phyloP scores from a whole-genome alignment of 179 eudicot genomes.

The Beta lomatogona region DNA sequence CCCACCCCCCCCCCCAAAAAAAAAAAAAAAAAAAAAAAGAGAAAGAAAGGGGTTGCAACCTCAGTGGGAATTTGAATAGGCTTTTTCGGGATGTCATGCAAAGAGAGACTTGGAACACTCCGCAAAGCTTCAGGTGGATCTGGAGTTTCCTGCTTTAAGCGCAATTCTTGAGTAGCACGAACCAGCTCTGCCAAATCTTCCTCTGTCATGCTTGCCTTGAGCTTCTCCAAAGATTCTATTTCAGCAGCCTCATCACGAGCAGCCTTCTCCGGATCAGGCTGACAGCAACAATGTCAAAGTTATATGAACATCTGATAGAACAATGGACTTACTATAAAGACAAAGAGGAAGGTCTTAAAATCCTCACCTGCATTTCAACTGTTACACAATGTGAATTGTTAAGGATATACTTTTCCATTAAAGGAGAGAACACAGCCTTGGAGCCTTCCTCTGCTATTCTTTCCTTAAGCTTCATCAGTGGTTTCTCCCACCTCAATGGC shows the following conservation, averaged over 20 bases:
- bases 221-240: conserved; percentile 67
- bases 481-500: conserved; percentile 89
- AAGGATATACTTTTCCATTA: conserved; percentile 77
- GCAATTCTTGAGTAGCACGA: conserved; percentile 80
- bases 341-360: conserved; percentile 3
- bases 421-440: conserved; percentile 88
- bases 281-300: conserved; percentile 22
- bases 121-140: conserved; percentile 96
- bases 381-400: conserved; percentile 88
- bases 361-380: conserved; percentile 87
- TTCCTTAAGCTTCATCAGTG: conserved; percentile 74
- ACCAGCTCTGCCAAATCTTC: conserved; percentile 96
- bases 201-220: conserved; percentile 86
- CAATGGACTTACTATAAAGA: not conserved
- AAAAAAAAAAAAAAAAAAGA: not conserved
- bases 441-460: conserved; percentile 86
- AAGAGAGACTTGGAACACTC: conserved; percentile 81
- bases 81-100: conserved; percentile 83
- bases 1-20: not conserved
- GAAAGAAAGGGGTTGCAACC: conserved; percentile 42
- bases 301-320: conserved; percentile 2
- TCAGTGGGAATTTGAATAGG: conserved; percentile 79
- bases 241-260: conserved; percentile 86
- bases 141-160: conserved; percentile 95
- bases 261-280: conserved; percentile 98